Conservation (phyloP, 768 basidiomycete species). For the Kwoniella europaea region DNA sequence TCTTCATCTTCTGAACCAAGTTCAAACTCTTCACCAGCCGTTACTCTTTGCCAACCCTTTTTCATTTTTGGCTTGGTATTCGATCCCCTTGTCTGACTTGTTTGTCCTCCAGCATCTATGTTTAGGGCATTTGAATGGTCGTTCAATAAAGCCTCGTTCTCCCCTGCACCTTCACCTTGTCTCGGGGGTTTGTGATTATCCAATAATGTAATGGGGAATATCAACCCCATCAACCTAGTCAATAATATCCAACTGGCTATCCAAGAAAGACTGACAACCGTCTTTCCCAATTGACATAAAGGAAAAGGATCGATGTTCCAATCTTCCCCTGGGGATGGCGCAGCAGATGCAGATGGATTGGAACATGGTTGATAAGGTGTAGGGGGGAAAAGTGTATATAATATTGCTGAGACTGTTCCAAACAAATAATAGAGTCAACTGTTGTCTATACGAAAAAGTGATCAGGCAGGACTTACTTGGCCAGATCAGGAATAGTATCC, state of each 20-base stretch:
- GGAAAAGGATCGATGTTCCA: conserved; percentile 10
- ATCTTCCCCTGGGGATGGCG: conserved; percentile 18
- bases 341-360: conserved; percentile 34
- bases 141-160: conserved; percentile 2
- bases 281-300: conserved; percentile 32
- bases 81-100: neutral
- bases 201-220: conserved; percentile 43
- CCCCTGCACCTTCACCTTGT: neutral
- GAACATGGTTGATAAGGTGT: conserved; percentile 41
- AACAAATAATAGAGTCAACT: neutral
- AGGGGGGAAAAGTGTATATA: conserved; percentile 48
- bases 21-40: conserved; percentile 52
- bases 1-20: conserved; percentile 42
- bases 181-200: neutral
- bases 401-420: conserved; percentile 38
- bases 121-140: neutral
- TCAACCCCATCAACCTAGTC: conserved; percentile 37
- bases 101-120: too few species aligned
- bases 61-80: neutral
- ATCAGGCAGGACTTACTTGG: conserved; percentile 37
- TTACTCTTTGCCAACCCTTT: conserved; percentile 43
- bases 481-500: conserved; percentile 42
- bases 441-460: neutral
- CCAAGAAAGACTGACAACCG: conserved; percentile 40
- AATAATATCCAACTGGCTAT: conserved; percentile 42